Evolutionary conservation across 495 filamentous ascomycete species (phyloP).

Genomic region (Lophiostoma macrostomum): DNA sequence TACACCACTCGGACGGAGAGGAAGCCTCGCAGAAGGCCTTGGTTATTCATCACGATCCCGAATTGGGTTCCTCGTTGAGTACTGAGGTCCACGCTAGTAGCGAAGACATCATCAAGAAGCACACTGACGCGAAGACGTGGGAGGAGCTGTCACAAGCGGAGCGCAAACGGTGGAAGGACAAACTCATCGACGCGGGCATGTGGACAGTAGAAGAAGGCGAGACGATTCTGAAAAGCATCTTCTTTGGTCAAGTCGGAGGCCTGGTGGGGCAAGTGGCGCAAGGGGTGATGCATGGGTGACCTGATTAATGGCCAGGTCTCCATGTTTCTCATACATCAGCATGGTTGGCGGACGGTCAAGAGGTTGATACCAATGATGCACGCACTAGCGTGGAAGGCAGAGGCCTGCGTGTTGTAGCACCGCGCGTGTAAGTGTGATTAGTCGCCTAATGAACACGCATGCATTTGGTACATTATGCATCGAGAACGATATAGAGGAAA

Average conservation of each 20-base stretch:
- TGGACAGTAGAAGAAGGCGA: constrained; percentile 73
- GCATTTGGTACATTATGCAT: too few relatives aligned
- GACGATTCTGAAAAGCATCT: constrained; percentile 65
- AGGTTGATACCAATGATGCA: too few relatives aligned
- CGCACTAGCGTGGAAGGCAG: too few relatives aligned
- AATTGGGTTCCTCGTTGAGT: constrained; percentile 12
- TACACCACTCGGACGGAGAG: constrained; percentile 2
- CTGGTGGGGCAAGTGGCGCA: constrained; percentile 29
- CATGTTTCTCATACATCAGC: too few relatives aligned
- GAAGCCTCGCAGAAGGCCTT: constrained; percentile 13
- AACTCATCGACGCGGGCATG: constrained; percentile 64
- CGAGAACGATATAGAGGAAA: too few relatives aligned
- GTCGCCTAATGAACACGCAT: too few relatives aligned
- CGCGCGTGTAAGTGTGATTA: too few relatives aligned
- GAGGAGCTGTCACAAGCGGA: constrained; percentile 60
- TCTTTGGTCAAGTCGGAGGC: constrained; percentile 68
- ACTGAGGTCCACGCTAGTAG: constrained; percentile 36
- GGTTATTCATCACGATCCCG: constrained; percentile 26
- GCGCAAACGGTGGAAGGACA: constrained; percentile 63
- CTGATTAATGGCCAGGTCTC: constrained; percentile 5
- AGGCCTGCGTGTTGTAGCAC: too few relatives aligned
- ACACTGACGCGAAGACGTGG: constrained; percentile 56
- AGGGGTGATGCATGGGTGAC: constrained; percentile 22
- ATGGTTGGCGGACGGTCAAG: too few relatives aligned
- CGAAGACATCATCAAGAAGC: constrained; percentile 46